Percentiles rank a stretch among this genome's conserved stretches.
Evolutionary conservation across 2,329 filamentous ascomycete genomes (phyloP).

Genomic region (Exserohilum rostratum): DNA sequence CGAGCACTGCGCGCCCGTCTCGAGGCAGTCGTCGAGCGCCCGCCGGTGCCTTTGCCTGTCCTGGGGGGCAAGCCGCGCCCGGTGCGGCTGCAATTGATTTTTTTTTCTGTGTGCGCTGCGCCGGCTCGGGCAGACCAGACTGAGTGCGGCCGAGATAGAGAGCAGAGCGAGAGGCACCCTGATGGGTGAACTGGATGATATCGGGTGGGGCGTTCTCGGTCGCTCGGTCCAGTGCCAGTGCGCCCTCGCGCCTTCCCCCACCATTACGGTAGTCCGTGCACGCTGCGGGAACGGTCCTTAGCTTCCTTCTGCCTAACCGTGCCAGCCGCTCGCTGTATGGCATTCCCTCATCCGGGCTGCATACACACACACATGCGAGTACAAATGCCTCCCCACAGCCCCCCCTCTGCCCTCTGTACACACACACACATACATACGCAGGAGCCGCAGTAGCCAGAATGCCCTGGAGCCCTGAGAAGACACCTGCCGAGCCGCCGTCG

Average conservation of each 20-base stretch:
- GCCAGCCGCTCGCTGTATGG: no score
- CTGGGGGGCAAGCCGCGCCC: background rate
- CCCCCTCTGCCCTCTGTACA: no score
- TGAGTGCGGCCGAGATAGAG: slow-evolving; percentile 2
- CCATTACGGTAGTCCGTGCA: slow-evolving; percentile 21
- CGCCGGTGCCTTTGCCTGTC: no score
- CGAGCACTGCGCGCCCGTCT: slow-evolving; percentile 1
- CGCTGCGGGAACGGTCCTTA: slow-evolving; percentile 15
- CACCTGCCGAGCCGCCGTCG: background rate
- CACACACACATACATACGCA: no score
- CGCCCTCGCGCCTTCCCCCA: slow-evolving; percentile 19
- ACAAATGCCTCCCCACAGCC: no score
- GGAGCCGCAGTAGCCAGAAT: no score
- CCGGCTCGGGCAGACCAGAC: background rate
- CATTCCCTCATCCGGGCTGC: no score
- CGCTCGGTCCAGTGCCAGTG: slow-evolving; percentile 16
- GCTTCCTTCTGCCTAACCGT: background rate
- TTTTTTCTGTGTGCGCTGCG: background rate
- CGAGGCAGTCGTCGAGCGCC: background rate
- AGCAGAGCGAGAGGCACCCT: slow-evolving; percentile 15
- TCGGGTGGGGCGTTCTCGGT: slow-evolving; percentile 6
- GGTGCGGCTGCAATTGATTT: background rate
- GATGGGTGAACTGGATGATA: slow-evolving; percentile 18
- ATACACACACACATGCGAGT: no score
- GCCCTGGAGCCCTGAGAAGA: background rate